These are phyloP conservation scores for Haplosporangium gracile DNA, from an alignment of 192 early-diverging fungal genomes.

Conservation along the genomic window DNA sequence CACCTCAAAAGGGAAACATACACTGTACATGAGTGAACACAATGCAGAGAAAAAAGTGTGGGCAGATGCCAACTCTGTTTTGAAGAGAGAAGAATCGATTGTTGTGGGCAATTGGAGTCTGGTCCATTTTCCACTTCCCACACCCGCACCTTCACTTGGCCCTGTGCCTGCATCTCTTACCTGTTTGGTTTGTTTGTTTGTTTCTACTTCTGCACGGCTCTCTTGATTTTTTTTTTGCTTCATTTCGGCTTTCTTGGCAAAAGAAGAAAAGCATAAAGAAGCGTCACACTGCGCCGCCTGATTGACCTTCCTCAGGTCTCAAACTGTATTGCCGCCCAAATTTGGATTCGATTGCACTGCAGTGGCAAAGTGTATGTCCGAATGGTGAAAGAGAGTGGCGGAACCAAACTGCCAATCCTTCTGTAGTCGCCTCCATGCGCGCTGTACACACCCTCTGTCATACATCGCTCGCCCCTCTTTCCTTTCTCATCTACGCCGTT, in stretches of 20 bases:
- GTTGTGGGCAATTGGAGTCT: no score
- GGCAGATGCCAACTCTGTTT: no score
- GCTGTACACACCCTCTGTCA: no score
- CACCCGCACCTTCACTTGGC: no score
- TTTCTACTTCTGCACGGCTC: neutral
- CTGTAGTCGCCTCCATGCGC: neutral
- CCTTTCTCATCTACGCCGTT: neutral
- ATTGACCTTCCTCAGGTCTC: neutral
- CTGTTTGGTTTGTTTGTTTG: no score
- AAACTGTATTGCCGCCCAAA: neutral
- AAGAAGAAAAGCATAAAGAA: neutral
- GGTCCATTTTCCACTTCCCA: no score
- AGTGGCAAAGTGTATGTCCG: neutral
- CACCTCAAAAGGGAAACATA: no score
- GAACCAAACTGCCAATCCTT: neutral
- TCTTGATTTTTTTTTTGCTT: neutral
- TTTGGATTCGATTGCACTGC: neutral
- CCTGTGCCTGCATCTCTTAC: no score
- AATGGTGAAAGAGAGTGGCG: neutral
- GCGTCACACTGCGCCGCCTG: neutral
- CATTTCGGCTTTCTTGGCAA: neutral
- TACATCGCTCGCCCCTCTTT: neutral
- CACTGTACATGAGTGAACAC: no score
- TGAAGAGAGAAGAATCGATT: no score
- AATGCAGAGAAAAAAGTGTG: no score